Percentiles rank a stretch among this genome's conserved stretches.
Evolutionary conservation across 306 rosid genomes (phyloP).

Genomic region (Vachellia collinsii): DNA sequence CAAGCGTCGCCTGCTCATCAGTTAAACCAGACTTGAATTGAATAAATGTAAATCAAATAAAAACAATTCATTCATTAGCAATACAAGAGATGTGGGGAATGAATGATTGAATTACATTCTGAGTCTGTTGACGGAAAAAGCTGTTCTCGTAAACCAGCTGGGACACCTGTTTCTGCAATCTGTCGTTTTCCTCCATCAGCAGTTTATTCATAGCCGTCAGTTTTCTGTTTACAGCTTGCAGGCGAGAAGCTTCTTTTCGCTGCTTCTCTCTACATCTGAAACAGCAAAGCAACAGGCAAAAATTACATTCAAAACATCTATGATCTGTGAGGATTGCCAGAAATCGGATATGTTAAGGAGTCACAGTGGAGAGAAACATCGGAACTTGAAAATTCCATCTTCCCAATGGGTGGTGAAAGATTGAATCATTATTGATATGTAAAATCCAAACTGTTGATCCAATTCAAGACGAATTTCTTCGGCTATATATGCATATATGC

Average conservation of each 20-base stretch:
- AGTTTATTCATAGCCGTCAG: conserved; percentile 95
- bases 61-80: not conserved
- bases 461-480: not conserved
- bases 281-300: not conserved
- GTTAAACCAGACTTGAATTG: not conserved
- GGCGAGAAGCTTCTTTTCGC: conserved; percentile 91
- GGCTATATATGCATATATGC: not conserved
- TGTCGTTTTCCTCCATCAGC: conserved; percentile 96
- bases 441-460: too few relatives aligned
- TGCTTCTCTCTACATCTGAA: conserved; percentile 97
- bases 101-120: conserved; percentile 54
- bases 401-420: not conserved
- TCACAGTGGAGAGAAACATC: not conserved
- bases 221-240: conserved; percentile 91
- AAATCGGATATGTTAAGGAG: not conserved
- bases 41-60: not conserved
- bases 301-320: not conserved
- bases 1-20: conserved; percentile 63
- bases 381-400: conserved; percentile 2
- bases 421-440: not conserved
- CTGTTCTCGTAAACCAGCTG: conserved; percentile 90
- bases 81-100: not conserved
- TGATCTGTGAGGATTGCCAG: not conserved
- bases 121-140: conserved; percentile 94
- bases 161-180: conserved; percentile 97